Evolutionary conservation across 129 eudicot genomes (phyloP).

Genomic region (Centrapalus pauciflorus): DNA sequence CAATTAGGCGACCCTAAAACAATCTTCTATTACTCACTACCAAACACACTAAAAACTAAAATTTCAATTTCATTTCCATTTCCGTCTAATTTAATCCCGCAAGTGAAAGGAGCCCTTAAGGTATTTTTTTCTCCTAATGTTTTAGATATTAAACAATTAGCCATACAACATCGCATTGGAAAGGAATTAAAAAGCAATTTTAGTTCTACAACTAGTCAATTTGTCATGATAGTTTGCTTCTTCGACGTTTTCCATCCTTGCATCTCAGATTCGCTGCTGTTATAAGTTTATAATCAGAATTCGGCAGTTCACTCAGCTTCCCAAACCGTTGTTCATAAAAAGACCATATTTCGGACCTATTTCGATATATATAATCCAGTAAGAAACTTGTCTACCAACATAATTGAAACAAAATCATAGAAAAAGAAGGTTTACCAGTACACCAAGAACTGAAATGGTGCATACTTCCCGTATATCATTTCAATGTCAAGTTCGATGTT

Average conservation of each 20-base stretch:
- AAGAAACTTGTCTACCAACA: background rate
- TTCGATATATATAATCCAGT: background rate
- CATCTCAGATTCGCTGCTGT: conserved; percentile 72
- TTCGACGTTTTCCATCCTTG: conserved; percentile 7
- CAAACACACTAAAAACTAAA: no score
- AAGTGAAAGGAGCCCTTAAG: no score
- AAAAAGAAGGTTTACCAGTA: conserved; percentile 54
- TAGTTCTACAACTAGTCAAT: background rate
- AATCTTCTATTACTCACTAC: no score
- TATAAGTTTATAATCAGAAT: conserved; percentile 58
- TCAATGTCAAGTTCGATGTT: conserved; percentile 51
- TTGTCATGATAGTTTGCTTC: conserved; percentile 10
- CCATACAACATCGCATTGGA: no score
- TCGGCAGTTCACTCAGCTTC: conserved; percentile 62
- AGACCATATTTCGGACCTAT: conserved; percentile 86
- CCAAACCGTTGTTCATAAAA: conserved; percentile 88
- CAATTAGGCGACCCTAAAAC: no score
- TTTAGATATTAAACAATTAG: no score
- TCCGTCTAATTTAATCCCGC: no score
- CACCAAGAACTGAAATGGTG: conserved; percentile 85
- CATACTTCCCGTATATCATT: conserved; percentile 61
- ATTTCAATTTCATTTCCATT: no score
- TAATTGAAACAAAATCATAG: background rate
- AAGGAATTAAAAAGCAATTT: background rate
- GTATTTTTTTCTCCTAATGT: no score